phyloP scores from a whole-genome alignment of 139 green algal species.

The Pleodorina starrii region DNA sequence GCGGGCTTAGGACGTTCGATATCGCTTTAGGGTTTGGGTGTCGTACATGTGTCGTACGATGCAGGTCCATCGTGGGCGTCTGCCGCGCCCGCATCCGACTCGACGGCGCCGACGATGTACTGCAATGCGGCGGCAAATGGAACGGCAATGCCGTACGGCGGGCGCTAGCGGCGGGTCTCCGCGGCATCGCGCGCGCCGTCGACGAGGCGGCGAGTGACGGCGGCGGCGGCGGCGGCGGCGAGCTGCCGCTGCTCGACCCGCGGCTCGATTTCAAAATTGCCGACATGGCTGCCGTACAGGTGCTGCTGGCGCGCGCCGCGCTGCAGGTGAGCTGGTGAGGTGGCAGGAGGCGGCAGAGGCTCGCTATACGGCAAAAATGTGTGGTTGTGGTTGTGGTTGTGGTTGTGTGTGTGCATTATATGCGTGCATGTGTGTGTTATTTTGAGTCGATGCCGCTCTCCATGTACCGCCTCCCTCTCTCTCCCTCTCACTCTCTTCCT shows the following conservation, averaged over 20 bases:
- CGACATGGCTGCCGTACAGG: conserved; percentile 57
- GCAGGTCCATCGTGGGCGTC: conserved; percentile 22
- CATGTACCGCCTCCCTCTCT: neutral
- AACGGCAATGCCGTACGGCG: neutral
- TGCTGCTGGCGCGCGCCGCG: conserved; percentile 34
- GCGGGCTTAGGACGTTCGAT: no score
- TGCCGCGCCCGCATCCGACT: conserved; percentile 12
- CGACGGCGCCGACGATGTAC: conserved; percentile 56
- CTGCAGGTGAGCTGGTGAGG: conserved; percentile 16
- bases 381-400: no score
- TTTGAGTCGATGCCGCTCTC: neutral
- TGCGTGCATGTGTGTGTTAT: no score
- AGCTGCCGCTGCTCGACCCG: conserved; percentile 51
- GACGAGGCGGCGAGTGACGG: neutral
- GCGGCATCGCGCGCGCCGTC: conserved; percentile 50
- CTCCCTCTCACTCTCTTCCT: neutral
- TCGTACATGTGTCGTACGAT: no score
- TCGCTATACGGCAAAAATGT: no score
- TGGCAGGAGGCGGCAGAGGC: neutral
- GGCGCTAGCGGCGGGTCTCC: conserved; percentile 49
- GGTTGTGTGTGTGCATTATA: no score
- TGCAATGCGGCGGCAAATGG: conserved; percentile 44
- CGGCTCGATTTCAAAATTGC: conserved; percentile 55
- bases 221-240: neutral
- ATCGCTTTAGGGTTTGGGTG: no score